Base-by-base conservation (phyloP, 2,329 filamentous ascomycete species). In the Tolypocladium pustulatum region DNA sequence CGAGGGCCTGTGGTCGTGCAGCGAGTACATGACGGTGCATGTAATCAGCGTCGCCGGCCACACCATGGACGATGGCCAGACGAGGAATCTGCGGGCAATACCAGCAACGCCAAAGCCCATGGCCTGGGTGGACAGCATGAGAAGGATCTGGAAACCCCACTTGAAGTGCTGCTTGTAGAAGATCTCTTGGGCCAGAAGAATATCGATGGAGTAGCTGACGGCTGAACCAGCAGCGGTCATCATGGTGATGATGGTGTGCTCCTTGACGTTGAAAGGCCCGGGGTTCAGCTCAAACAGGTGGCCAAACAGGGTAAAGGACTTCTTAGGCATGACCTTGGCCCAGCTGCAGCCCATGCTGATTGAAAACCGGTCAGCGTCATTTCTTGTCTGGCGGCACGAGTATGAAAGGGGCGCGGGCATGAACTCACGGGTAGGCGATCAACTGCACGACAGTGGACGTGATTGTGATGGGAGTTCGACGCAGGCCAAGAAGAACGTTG, bases 61-160 rank as follows among this genome's bases (percentile, higher is more conserved):
- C 56, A 87, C 81, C 83, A 86, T 86, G 57, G 82, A 78, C 2
- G 84, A 82, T 1, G 82, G 84, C 70, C 75, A 81, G 32, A 84
- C 78, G 34, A 87, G 76, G 70, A 84, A 87, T 40, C 81, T 77
- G 27, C 83, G 75, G 34, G 78, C 75, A 59, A 87, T 67, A 3
- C 84, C 84, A 9, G 85, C 85, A 36, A 87, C 72, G 2, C 84
- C 84, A 62, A 86, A 86, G 7, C 85, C 85, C 60, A 85, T 82
- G 65, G 83, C 77, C 59, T 86, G 81, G 1, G 82, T 85, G 3
- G 82, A 83, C 60, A 86, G 77, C 58, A 78, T 80, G 60, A 85
- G 75, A 6, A 87, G 72, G 6, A 86, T 71, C 68, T 86, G 80
- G 70, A 84, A 86, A 2, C 77, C 78, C 73, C 81, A 67, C 56